Percentiles rank a stretch among this genome's conserved stretches.
Evolutionary conservation across 768 basidiomycete genomes (phyloP).

Genomic region (Xanthoconium stramineum): DNA sequence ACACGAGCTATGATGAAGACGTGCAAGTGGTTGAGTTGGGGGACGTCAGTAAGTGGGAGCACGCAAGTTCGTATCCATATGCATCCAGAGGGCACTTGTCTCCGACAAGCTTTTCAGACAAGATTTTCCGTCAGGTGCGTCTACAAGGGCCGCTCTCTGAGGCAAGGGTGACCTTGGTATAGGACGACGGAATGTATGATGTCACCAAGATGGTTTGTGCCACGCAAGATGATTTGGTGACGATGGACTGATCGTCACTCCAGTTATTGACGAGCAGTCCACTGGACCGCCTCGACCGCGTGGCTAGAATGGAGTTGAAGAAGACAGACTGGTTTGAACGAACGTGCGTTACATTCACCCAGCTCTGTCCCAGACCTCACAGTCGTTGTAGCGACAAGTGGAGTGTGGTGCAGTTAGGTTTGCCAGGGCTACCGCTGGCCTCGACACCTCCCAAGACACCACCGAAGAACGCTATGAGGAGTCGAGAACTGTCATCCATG

Average conservation of each 20-base stretch:
- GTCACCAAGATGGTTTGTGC: slow-evolving; percentile 28
- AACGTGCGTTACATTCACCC: slow-evolving; percentile 4
- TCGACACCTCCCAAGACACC: slow-evolving; percentile 11
- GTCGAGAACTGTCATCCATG: background rate
- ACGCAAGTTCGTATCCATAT: slow-evolving; percentile 14
- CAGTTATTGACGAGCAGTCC: slow-evolving; percentile 26
- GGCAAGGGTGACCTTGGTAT: background rate
- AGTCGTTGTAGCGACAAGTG: slow-evolving; percentile 25
- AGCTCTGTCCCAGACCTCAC: background rate
- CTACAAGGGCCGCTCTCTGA: background rate
- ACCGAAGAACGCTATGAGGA: background rate
- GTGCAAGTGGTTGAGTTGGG: slow-evolving; percentile 14
- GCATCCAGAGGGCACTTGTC: background rate
- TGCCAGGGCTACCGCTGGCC: slow-evolving; percentile 6
- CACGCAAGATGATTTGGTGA: background rate
- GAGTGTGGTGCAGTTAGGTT: slow-evolving; percentile 25
- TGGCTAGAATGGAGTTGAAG: slow-evolving; percentile 29
- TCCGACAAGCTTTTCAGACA: slow-evolving; percentile 2
- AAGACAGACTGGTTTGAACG: slow-evolving; percentile 32
- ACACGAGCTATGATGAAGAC: slow-evolving; percentile 18
- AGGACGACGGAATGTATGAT: slow-evolving; percentile 17
- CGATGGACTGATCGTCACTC: slow-evolving; percentile 3
- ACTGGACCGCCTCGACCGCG: slow-evolving; percentile 27
- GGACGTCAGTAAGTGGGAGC: slow-evolving; percentile 15
- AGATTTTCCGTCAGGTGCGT: slow-evolving; percentile 15